A percentile compares a stretch with the other conserved stretches of the same genome.
These are phyloP conservation scores for Hevea brasiliensis DNA, from an alignment of 345 rosid species.

Conservation along the genomic window DNA sequence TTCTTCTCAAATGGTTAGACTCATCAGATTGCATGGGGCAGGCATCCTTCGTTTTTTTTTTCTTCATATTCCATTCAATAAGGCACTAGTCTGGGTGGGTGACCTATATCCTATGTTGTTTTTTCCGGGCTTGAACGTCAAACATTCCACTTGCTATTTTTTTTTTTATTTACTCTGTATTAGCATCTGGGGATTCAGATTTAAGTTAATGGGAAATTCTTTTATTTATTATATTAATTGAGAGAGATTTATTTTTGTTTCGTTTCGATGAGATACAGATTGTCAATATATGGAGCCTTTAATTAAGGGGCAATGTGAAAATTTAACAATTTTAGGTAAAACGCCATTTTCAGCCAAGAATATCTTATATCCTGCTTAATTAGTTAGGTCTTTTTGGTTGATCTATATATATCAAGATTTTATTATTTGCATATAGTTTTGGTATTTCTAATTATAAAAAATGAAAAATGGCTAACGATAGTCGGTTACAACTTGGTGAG, in stretches of 20 bases:
- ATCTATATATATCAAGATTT: too few relatives aligned
- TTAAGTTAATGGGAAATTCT: too few relatives aligned
- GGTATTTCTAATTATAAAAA: too few relatives aligned
- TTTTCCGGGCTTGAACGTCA: slow-evolving; percentile 20
- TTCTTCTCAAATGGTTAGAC: slow-evolving; percentile 27
- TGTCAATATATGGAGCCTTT: slow-evolving; percentile 5
- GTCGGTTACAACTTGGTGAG: too few relatives aligned
- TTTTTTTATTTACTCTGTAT: too few relatives aligned
- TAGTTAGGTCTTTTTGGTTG: not conserved
- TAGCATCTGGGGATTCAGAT: too few relatives aligned
- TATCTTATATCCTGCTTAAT: not conserved
- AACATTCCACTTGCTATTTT: slow-evolving; percentile 34
- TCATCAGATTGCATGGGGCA: slow-evolving; percentile 36
- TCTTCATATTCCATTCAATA: slow-evolving; percentile 16
- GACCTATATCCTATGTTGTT: slow-evolving; percentile 47
- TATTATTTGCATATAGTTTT: too few relatives aligned
- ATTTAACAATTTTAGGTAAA: slow-evolving; percentile 10
- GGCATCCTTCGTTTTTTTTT: not conserved
- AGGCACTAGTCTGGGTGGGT: slow-evolving; percentile 33
- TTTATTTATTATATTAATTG: too few relatives aligned
- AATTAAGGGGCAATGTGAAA: not conserved
- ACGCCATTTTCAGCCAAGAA: slow-evolving; percentile 21
- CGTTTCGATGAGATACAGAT: not conserved
- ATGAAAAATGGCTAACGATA: too few relatives aligned
- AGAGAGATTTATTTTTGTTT: too few relatives aligned